Percentiles rank a stretch among this genome's conserved stretches.
Conservation (phyloP, 2,329 filamentous ascomycete species). For the Thielaviopsis populi region DNA sequence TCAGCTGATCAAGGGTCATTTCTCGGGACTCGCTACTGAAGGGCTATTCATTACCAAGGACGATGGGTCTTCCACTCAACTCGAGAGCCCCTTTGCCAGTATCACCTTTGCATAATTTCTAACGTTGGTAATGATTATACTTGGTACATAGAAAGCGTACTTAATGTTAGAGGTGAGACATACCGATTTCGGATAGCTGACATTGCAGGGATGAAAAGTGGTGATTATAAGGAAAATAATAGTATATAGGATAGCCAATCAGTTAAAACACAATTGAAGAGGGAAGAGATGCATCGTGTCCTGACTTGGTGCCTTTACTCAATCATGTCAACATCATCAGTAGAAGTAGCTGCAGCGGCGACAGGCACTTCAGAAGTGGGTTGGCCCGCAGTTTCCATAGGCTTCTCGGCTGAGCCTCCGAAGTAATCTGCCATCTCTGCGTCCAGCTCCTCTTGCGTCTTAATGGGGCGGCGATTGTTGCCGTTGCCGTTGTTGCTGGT, state of each 20-base stretch:
- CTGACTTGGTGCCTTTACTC: slow-evolving; percentile 29
- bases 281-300: neutral
- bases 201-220: neutral
- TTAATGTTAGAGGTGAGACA: too few species aligned
- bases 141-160: too few species aligned
- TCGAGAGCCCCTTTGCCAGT: slow-evolving; percentile 16
- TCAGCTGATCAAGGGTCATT: slow-evolving; percentile 27
- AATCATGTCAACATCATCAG: slow-evolving; percentile 57
- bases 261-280: neutral
- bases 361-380: neutral
- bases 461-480: slow-evolving; percentile 47
- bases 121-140: too few species aligned
- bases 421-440: slow-evolving; percentile 97
- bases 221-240: neutral
- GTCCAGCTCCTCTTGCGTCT: slow-evolving; percentile 84
- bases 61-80: neutral
- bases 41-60: slow-evolving; percentile 38
- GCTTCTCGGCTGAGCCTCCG: slow-evolving; percentile 28
- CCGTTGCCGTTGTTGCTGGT: slow-evolving; percentile 26
- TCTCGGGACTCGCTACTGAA: slow-evolving; percentile 47
- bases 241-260: neutral
- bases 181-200: too few species aligned
- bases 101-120: neutral
- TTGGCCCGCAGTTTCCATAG: slow-evolving; percentile 17
- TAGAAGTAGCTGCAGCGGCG: slow-evolving; percentile 17